A percentile compares a stretch with the other conserved stretches of the same genome.
Evolutionary conservation across 768 basidiomycete genomes (phyloP).

Genomic region (Amanita exitialis): DNA sequence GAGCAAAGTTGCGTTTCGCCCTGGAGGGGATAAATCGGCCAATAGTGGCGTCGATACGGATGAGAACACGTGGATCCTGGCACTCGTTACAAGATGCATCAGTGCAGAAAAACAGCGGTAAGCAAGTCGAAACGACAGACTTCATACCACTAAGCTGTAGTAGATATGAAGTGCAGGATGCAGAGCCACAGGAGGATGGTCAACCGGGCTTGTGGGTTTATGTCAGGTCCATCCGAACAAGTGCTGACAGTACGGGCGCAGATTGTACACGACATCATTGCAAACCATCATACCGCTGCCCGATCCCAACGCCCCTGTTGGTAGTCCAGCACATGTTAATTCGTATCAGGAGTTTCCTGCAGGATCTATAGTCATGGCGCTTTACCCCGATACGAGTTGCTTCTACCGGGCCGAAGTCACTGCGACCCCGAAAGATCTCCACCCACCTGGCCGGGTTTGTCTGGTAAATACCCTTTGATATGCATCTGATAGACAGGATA

Average conservation of each 20-base stretch:
- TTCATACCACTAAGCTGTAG: slow-evolving; percentile 3
- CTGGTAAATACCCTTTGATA: background rate
- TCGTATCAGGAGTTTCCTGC: slow-evolving; percentile 64
- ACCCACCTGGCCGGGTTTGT: slow-evolving; percentile 20
- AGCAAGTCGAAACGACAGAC: slow-evolving; percentile 5
- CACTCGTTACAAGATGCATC: slow-evolving; percentile 61
- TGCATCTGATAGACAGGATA: background rate
- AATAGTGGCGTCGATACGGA: slow-evolving; percentile 31
- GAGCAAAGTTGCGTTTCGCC: slow-evolving; percentile 76
- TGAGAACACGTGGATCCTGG: slow-evolving; percentile 68
- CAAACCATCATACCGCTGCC: slow-evolving; percentile 73
- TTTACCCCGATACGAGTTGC: slow-evolving; percentile 88
- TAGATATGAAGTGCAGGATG: slow-evolving; percentile 83
- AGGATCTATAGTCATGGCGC: slow-evolving; percentile 70
- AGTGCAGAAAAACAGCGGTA: slow-evolving; percentile 66
- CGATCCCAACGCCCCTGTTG: slow-evolving; percentile 49
- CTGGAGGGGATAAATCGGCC: slow-evolving; percentile 45
- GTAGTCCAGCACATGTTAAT: slow-evolving; percentile 53
- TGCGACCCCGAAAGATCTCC: slow-evolving; percentile 44
- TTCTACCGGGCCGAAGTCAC: slow-evolving; percentile 85
- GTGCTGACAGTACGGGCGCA: slow-evolving; percentile 15
- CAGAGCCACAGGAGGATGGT: slow-evolving; percentile 75
- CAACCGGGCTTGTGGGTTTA: slow-evolving; percentile 48
- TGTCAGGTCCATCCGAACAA: background rate
- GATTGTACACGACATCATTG: slow-evolving; percentile 61